Evolutionary conservation across 108 stramenopile genomes (phyloP).

Genomic region (Nitzschia sp.): DNA sequence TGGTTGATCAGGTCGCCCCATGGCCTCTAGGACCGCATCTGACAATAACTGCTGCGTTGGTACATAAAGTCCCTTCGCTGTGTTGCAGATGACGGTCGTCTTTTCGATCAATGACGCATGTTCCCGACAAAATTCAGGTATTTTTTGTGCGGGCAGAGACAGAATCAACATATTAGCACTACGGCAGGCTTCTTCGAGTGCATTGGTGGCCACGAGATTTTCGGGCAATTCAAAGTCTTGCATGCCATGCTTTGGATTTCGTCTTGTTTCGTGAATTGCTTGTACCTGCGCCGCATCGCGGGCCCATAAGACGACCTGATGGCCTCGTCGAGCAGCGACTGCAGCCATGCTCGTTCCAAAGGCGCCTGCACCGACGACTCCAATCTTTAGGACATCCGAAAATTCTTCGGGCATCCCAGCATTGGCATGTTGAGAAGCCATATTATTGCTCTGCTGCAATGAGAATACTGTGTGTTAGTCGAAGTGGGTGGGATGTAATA

Average conservation of each 20-base stretch:
- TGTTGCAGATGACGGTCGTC: constrained; percentile 60
- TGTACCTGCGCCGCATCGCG: constrained; percentile 52
- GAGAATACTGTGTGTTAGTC: too few relatives aligned
- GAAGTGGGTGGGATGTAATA: too few relatives aligned
- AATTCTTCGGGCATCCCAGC: constrained; percentile 12
- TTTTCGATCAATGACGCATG: constrained; percentile 57
- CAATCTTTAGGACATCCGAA: constrained; percentile 34
- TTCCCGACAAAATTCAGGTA: constrained; percentile 62
- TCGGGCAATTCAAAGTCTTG: constrained; percentile 14
- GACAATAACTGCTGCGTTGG: constrained; percentile 61
- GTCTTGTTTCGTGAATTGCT: constrained; percentile 49
- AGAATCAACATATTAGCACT: constrained; percentile 59
- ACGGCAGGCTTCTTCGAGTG: constrained; percentile 25
- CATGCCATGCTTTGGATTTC: constrained; percentile 72
- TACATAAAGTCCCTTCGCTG: constrained; percentile 86
- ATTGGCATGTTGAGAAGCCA: constrained; percentile 12
- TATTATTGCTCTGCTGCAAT: too few relatives aligned
- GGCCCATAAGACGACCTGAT: constrained; percentile 64
- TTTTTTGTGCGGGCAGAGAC: constrained; percentile 76
- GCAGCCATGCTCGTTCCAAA: constrained; percentile 87
- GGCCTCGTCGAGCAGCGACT: constrained; percentile 65
- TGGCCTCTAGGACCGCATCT: constrained; percentile 61
- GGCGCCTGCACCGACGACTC: constrained; percentile 53
- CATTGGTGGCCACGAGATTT: constrained; percentile 1
- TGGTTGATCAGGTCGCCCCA: constrained; percentile 71